Conservation (phyloP, 1,139 yeast genomes). For the Geotrichum histeridarum region DNA sequence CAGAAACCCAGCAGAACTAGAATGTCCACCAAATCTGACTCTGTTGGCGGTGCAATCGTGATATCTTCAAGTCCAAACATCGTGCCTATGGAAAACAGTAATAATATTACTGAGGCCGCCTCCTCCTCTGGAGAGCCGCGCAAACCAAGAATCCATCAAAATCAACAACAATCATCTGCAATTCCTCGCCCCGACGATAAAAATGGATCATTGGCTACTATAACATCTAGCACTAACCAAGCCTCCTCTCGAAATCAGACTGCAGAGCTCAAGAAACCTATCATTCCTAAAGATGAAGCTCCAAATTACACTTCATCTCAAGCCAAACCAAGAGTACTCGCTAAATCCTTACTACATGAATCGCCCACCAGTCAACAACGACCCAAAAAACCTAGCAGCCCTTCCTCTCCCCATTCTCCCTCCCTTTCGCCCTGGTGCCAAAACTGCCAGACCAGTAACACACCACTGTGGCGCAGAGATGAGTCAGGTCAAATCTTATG, state of each 20-base stretch:
- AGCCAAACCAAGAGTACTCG: neutral
- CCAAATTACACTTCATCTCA: neutral
- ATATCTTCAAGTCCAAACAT: neutral
- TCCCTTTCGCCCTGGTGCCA: constrained; percentile 48
- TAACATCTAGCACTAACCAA: neutral
- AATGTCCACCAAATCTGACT: neutral
- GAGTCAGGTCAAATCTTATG: constrained; percentile 90
- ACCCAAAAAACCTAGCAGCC: neutral
- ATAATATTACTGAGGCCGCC: neutral
- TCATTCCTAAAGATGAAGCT: neutral
- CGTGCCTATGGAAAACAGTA: neutral
- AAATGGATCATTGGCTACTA: too few species aligned
- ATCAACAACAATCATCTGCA: too few species aligned
- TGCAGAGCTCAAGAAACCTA: neutral
- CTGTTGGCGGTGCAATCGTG: neutral
- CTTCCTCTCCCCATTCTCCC: neutral
- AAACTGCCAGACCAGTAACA: constrained; percentile 85
- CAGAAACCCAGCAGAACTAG: neutral
- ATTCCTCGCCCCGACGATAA: too few species aligned
- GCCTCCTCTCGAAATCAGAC: neutral
- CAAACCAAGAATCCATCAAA: neutral
- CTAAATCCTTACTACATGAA: neutral
- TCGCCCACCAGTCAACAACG: neutral
- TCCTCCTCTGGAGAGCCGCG: neutral
- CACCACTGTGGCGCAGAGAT: constrained; percentile 94